These are phyloP conservation scores for Solanum sparsipilum DNA, from an alignment of 257 asterid species.

Conservation along the genomic window DNA sequence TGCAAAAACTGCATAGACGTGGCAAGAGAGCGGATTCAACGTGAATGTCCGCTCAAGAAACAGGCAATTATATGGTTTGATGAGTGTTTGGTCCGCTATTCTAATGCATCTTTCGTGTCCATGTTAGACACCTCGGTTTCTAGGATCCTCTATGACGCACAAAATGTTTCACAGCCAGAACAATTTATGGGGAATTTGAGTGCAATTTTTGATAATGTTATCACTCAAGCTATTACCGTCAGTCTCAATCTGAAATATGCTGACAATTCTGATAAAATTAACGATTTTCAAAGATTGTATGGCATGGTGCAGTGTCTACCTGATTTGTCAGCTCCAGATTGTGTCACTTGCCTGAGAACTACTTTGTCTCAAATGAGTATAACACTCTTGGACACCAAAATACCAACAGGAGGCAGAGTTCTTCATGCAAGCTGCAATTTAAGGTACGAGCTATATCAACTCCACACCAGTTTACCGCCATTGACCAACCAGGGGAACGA, in stretches of 20 bases:
- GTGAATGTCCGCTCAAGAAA: neutral
- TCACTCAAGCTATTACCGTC: neutral
- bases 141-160: no score
- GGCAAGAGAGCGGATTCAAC: neutral
- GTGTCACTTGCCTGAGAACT: neutral
- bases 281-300: neutral
- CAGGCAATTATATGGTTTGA: neutral
- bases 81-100: neutral
- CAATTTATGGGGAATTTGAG: neutral
- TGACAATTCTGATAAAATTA: neutral
- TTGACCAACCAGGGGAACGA: neutral
- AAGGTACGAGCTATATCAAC: neutral
- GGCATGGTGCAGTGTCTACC: constrained; percentile 3
- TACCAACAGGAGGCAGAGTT: no score
- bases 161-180: neutral
- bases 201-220: neutral
- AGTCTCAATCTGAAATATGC: neutral
- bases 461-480: neutral
- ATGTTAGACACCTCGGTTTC: neutral
- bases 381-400: no score
- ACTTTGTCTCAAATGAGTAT: neutral
- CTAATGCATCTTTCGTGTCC: neutral
- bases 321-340: neutral
- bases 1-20: neutral
- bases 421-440: neutral